Evolutionary conservation across 2,329 filamentous ascomycete genomes (phyloP), one percentile per base, ranked within the genome.

Genomic region (Fusarium zealandicum): DNA sequence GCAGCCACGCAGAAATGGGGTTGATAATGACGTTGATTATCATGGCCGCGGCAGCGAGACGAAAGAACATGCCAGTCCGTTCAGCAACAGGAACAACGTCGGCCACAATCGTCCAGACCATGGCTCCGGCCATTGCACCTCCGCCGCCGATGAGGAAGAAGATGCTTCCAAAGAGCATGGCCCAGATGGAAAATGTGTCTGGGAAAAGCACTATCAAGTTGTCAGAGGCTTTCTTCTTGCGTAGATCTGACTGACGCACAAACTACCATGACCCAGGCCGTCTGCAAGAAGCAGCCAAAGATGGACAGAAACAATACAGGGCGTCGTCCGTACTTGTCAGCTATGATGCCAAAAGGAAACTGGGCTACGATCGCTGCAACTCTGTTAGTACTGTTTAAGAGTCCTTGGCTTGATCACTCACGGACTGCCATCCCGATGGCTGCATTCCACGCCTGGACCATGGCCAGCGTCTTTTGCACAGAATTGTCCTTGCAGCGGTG

Each of bases 401-500:
- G 10, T 4, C 2, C 3, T 6, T 1, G 8, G 1, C 5, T 3
- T 8, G 12, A 22, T 20, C 8, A 72, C 72, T 64, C 59, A 78
- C 77, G 75, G 9, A 81, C 77, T 4, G 83, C 65, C 51, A 76
- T 76, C 28, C 81, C 76, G 25, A 81, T 70, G 2, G 78, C 76
- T 16, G 69, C 58, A 36, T 71, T 62, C 74, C 79, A 81, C 1
- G 81, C 82, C 33, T 75, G 73, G 14, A 85, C 69, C 73, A 79
- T 77, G 11, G 82, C 81, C 36, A 86, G 71, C 16, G 76, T 74
- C 20, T 76, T 73, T 60, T 85, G 82, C 1, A 86, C 80, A 3
- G 72, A 68, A 0, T 72, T 65, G 3, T 69, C 66, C 63, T 85
- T 85, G 71, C 83, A 85, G 6, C 74, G 70, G 37, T 72, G 65